Base-by-base conservation (phyloP, 345 rosid genomes). In the Lenwebbia sp. region DNA sequence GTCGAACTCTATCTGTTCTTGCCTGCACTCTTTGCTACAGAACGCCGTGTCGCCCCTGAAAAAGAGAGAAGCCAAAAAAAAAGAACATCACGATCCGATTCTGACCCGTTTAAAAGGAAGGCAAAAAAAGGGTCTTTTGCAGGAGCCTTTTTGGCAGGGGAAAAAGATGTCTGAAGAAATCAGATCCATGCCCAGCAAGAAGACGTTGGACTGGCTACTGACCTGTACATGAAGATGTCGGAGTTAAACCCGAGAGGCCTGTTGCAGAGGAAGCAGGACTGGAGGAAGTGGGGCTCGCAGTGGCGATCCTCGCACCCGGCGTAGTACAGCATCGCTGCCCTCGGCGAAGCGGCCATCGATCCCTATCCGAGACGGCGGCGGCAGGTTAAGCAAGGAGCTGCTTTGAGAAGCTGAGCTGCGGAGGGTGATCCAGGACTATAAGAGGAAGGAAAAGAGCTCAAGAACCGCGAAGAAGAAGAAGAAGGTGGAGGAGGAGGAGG, bases 171-270 rank as follows among this genome's bases (percentile, higher is more conserved):
- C 70, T 5, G 70, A 50, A 12, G 7, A 58, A 85, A 0, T 28
- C 51, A 82, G 40, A 14, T 49, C 41, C 51, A 53, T 30, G 81
- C 55, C 21, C 6, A 30, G 4, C 40, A 4, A 26, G 12, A 15
- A 60, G n/a, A 30, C 54, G 19, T 14, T 8, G 28, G 9, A 11
- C 49, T 4, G 14, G 33, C 23, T 23, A 55, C 90, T 65, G 84
- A 94, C 99, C 98, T 94, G 93, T 96, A 96, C 99, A 95, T 96
- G 94, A 92, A 96, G 86, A 96, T 95, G 83, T 96, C 96, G 22
- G 95, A 87, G 88, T 96, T 90, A 50, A 55, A 86, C 10, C 93
- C 93, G 8, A 96, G 94, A 1, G 93, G 91, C 90, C 93, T 94
- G 75, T 89, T 86, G 86, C 99, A 96, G 62, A 94, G 95, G 89